Percentiles rank a stretch among this genome's conserved stretches.
Conservation (phyloP, 78 protist genomes). For the Dictyostelium capitatum region DNA sequence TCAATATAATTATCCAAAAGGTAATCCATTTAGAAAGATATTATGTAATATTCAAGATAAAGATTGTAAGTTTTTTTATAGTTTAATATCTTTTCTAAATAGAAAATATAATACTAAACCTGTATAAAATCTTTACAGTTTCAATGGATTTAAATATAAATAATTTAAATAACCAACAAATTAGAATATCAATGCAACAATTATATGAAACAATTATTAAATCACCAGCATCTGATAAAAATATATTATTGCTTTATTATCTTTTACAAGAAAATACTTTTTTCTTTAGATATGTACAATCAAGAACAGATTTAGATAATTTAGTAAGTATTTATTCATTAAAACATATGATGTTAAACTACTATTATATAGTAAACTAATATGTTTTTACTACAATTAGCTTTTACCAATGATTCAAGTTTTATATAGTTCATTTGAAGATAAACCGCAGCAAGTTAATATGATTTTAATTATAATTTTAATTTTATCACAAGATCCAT, state of each 20-base stretch:
- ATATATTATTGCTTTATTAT: slow-evolving; percentile 78
- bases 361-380: not conserved
- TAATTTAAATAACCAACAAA: not conserved
- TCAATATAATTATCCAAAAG: slow-evolving; percentile 63
- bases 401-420: slow-evolving; percentile 75
- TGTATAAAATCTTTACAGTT: not conserved
- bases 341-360: too few species aligned
- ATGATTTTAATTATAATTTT: slow-evolving; percentile 80
- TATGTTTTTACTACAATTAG: not conserved
- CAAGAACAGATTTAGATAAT: slow-evolving; percentile 81
- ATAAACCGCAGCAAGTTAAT: slow-evolving; percentile 80
- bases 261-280: slow-evolving; percentile 79
- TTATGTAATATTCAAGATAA: slow-evolving; percentile 39
- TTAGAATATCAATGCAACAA: slow-evolving; percentile 66
- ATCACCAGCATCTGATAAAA: slow-evolving; percentile 71
- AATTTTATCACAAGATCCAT: slow-evolving; percentile 72
- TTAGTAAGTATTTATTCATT: slow-evolving; percentile 17
- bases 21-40: slow-evolving; percentile 67
- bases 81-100: too few species aligned
- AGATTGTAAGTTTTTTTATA: slow-evolving; percentile 27
- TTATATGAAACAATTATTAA: slow-evolving; percentile 40
- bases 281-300: slow-evolving; percentile 79
- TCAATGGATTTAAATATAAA: not conserved
- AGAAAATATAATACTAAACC: not conserved
- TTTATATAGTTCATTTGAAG: slow-evolving; percentile 70